Evolutionary conservation across 106 monocot species (phyloP), one percentile per base, ranked within the genome.

Genomic region (Hemerocallis citrina): DNA sequence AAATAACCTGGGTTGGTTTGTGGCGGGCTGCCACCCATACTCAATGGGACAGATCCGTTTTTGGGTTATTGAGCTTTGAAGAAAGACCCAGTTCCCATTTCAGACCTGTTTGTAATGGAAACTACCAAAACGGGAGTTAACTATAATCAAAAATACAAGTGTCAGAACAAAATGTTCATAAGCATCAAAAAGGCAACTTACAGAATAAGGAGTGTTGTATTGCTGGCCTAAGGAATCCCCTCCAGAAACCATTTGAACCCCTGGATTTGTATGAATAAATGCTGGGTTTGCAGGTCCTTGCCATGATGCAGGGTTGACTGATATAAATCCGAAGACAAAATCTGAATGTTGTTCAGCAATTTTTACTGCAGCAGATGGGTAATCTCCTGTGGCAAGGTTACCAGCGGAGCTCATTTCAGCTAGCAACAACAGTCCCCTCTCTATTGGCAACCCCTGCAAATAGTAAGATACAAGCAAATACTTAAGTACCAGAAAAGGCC

Each of bases 241-340:
- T 46, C 98, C 92, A 73, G 84, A 68, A 59, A 75, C 79, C 98
- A 98, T 75, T 74, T 92, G 88, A 63, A 98, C 98, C 52, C 98
- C 98, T 39, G 98, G 98, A 24, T 91, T 98, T 6, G 88, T 85
- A 80, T 98, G 98, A 68, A 98, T 77, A 35, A 98, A 85, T 41
- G 74, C 64, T 47, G 85, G 85, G 70, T 88, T 70, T 51, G 70
- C 67, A 30, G 84, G 75, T 31, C 68, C 74, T 55, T 74, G 59
- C 98, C 98, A 98, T 44, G 92, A 92, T 66, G 85, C 79, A 50
- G 98, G 98, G 62, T 98, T 92, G 34, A 92, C 98, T 25, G 98
- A 98, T 67, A 98, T 98, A 50, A 98, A 98, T 41, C 98, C 98
- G 48, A 92, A 92, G 27, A 98, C 98, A 80, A 98, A 92, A 73